A percentile compares a stretch with the other conserved stretches of the same genome.
Evolutionary conservation across 352 stramenopile genomes (phyloP).

Genomic region (Globisporangium mamillatum): DNA sequence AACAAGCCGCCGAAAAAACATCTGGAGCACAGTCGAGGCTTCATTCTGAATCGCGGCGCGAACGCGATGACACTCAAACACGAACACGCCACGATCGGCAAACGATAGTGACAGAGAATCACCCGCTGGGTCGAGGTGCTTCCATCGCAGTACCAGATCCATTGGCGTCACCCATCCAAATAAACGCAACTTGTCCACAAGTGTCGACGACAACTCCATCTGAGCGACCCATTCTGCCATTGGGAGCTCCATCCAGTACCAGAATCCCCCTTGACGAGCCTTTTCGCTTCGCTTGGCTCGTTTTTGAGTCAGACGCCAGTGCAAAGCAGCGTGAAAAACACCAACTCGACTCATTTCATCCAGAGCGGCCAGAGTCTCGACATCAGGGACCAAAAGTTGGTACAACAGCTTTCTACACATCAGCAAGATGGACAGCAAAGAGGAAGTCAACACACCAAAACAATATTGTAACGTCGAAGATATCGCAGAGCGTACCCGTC

Average conservation of each 20-base stretch:
- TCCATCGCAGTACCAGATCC: conserved; percentile 23
- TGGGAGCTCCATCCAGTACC: conserved; percentile 38
- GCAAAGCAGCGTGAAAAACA: conserved; percentile 25
- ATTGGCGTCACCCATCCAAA: conserved; percentile 31
- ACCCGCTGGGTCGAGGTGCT: conserved; percentile 20
- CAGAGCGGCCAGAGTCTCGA: conserved; percentile 25
- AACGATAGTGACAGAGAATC: conserved; percentile 26
- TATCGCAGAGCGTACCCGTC: conserved; percentile 21
- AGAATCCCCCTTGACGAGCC: conserved; percentile 27
- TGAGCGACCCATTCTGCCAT: conserved; percentile 33
- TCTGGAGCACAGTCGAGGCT: conserved; percentile 34
- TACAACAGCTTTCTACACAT: conserved; percentile 23
- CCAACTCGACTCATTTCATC: conserved; percentile 25
- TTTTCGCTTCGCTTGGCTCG: conserved; percentile 21
- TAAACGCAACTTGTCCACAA: conserved; percentile 13
- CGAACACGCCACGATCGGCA: conserved; percentile 34
- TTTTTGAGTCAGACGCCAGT: conserved; percentile 26
- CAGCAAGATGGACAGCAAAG: background rate
- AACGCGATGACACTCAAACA: conserved; percentile 37
- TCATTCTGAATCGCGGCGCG: conserved; percentile 27
- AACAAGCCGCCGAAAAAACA: conserved; percentile 25
- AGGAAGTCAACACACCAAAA: background rate
- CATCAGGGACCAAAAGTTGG: conserved; percentile 29
- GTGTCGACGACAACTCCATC: conserved; percentile 10
- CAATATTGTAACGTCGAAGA: background rate